Evolutionary conservation across 192 early-diverging fungal genomes (phyloP), one percentile per base, ranked within the genome.

Genomic region (Helicostylum pulchrum): DNA sequence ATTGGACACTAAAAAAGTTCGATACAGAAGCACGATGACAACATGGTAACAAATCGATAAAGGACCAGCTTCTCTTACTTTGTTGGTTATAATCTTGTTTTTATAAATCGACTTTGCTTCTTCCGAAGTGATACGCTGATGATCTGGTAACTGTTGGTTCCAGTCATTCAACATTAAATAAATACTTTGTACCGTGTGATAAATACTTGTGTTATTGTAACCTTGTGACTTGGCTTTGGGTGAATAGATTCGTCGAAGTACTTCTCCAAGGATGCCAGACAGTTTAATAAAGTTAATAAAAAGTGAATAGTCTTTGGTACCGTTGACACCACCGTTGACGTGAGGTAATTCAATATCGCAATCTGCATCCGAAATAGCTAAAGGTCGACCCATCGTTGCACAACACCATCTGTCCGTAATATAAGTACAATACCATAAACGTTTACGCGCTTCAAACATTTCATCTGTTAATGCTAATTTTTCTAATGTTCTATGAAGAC

Each of bases 351-450:
- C 74, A 57, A 71, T 65, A 45, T 76, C 74, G 17, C 66, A 76
- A 31, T 76, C 74, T 3, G 57, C 39, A 53, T 84, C 78, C 12
- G 72, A 62, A 65, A 81, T 80, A 2, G 72, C 72, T n/a, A 80
- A 34, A 26, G 80, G 76, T 56, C 74, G 45, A n/a, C 66, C 65
- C 70, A 76, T 71, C 4, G 57, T 34, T 14, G 74, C 54, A 50
- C 65, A 67, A 7, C 61, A 73, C 80, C 85, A 86, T 49, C 87
- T 73, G 66, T 90, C 90, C 53, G 85, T 74, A 6, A 86, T 65
- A 54, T 85, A 90, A 71, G 82, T 84, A 30, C 80, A 72, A 77
- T 84, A 92, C 90, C 90, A 92, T 4, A 88, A 75, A 14, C 88
- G 75, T 53, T 80, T 83, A 15, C 88, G 73, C 21, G 82, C 62